These are phyloP conservation scores for Dothideomycetes sp. DNA, from an alignment of 2,329 filamentous ascomycete species.

Conservation along the genomic window DNA sequence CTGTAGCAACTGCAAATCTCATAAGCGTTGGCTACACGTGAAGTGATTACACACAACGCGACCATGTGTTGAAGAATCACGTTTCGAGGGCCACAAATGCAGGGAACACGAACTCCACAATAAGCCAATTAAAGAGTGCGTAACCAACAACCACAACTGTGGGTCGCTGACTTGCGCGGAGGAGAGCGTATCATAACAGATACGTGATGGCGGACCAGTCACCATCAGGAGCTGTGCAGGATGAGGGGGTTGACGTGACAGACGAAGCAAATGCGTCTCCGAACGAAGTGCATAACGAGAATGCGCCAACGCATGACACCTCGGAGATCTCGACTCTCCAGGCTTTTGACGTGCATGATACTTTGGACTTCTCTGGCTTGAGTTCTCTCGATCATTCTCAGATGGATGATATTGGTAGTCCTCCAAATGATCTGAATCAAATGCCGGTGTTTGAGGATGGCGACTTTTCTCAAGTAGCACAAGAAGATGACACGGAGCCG, in stretches of 20 bases:
- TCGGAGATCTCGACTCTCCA: background rate
- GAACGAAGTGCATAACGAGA: background rate
- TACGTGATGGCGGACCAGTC: background rate
- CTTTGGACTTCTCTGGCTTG: background rate
- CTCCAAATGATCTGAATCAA: background rate
- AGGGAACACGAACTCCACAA: too few species aligned
- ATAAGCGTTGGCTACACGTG: too few species aligned
- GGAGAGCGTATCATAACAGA: too few species aligned
- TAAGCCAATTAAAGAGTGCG: too few species aligned
- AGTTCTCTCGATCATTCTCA: conserved; percentile 1
- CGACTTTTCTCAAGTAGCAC: background rate
- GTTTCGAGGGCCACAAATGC: too few species aligned
- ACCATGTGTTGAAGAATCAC: too few species aligned
- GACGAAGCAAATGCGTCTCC: background rate
- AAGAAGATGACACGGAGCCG: background rate
- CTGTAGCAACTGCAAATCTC: too few species aligned
- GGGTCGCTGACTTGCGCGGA: too few species aligned
- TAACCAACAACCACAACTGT: too few species aligned
- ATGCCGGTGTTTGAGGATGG: background rate
- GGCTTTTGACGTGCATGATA: background rate
- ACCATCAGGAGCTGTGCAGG: background rate
- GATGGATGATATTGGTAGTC: background rate
- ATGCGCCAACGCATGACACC: conserved; percentile 9
- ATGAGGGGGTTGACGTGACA: background rate
- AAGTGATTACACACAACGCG: too few species aligned